Evolutionary conservation across 345 rosid genomes (phyloP).

Genomic region (Murraya koenigii): DNA sequence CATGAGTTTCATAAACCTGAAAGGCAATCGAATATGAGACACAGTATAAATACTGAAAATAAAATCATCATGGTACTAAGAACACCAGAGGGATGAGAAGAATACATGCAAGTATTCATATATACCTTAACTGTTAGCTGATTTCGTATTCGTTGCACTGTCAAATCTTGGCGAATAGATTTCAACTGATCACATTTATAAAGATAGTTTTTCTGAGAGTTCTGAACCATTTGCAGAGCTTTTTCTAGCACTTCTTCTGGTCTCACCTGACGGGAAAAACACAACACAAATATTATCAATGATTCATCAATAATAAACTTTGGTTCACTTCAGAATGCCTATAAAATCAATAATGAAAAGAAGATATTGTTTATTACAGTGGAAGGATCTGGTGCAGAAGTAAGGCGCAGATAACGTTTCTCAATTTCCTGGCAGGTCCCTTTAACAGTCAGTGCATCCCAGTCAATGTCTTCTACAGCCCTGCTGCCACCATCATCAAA

Average conservation of each 20-base stretch:
- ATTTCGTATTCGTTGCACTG: conserved; percentile 88
- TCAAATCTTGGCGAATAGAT: conserved; percentile 97
- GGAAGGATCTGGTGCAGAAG: conserved; percentile 98
- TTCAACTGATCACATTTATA: conserved; percentile 96
- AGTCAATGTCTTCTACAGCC: conserved; percentile 98
- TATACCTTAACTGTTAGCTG: conserved; percentile 82
- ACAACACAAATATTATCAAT: not conserved
- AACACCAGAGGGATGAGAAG: not conserved
- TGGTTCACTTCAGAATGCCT: conserved; percentile 11
- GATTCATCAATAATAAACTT: not conserved
- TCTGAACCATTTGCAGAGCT: conserved; percentile 80
- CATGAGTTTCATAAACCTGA: conserved; percentile 99
- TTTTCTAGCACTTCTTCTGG: conserved; percentile 95
- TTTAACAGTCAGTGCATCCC: conserved; percentile 95
- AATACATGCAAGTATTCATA: not conserved
- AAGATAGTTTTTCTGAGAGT: conserved; percentile 88
- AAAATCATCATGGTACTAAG: not conserved
- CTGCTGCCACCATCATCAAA: conserved; percentile 75
- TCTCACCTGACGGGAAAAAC: conserved; percentile 63
- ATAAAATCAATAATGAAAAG: conserved; percentile 5
- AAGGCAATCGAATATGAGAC: conserved; percentile 11
- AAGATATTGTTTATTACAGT: conserved; percentile 54
- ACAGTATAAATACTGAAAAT: not conserved
- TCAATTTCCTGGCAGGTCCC: conserved; percentile 97
- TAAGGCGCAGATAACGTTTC: conserved; percentile 96